Percentiles rank a stretch among this genome's conserved stretches.
Evolutionary conservation across 805 yeast genomes (phyloP).

Genomic region (Vanderwaltozyma tropicalis): DNA sequence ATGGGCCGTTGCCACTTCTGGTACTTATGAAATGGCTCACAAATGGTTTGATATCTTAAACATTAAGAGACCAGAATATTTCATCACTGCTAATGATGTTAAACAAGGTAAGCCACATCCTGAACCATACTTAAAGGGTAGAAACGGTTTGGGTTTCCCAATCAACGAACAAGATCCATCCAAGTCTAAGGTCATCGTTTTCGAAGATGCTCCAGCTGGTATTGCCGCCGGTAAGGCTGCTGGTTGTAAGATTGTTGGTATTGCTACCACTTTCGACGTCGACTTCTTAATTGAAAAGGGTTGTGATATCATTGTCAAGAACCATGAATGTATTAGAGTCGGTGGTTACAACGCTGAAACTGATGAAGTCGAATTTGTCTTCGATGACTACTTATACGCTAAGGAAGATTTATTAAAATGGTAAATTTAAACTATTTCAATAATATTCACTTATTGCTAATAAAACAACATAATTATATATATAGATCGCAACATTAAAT

Average conservation of each 20-base stretch:
- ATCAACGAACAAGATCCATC: conserved; percentile 29
- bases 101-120: conserved; percentile 79
- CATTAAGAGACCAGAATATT: conserved; percentile 53
- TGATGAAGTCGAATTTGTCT: conserved; percentile 30
- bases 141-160: conserved; percentile 31
- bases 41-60: conserved; percentile 66
- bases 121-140: conserved; percentile 61
- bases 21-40: conserved; percentile 65
- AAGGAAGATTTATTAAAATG: conserved; percentile 29
- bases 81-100: conserved; percentile 77
- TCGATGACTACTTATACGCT: conserved; percentile 31
- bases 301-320: conserved; percentile 73
- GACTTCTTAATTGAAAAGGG: conserved; percentile 63
- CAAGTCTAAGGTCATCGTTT: conserved; percentile 45
- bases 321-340: conserved; percentile 51
- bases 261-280: conserved; percentile 68
- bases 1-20: conserved; percentile 87
- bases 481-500: too few species aligned
- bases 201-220: conserved; percentile 89
- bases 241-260: conserved; percentile 74
- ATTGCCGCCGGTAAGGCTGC: conserved; percentile 73
- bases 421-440: conserved; percentile 10
- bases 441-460: too few species aligned
- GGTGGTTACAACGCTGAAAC: conserved; percentile 39
- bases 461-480: too few species aligned